These are phyloP conservation scores for Arabis hirsuta DNA, from an alignment of 345 rosid species.

Conservation along the genomic window DNA sequence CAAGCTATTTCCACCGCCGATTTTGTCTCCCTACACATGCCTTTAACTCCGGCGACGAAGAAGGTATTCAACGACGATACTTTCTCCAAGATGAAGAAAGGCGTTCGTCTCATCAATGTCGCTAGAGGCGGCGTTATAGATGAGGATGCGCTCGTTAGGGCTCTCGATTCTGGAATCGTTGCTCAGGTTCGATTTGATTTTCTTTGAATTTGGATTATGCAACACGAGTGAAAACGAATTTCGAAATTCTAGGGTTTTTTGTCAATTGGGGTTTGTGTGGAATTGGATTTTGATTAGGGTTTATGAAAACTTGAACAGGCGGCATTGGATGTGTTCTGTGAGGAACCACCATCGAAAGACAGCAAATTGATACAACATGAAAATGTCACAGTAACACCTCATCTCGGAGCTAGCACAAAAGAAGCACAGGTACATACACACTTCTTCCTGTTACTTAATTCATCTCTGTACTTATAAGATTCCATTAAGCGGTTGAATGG, in stretches of 20 bases:
- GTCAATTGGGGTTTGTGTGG: background rate
- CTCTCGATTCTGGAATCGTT: slow-evolving; percentile 68
- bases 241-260: background rate
- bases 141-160: slow-evolving; percentile 75
- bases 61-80: slow-evolving; percentile 69
- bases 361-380: slow-evolving; percentile 69
- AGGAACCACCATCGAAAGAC: slow-evolving; percentile 70
- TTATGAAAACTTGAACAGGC: slow-evolving; percentile 48
- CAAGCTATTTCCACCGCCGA: slow-evolving; percentile 74
- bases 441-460: background rate
- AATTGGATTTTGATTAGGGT: background rate
- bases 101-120: slow-evolving; percentile 78
- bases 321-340: slow-evolving; percentile 79
- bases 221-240: no score
- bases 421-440: slow-evolving; percentile 69
- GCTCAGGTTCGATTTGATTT: slow-evolving; percentile 57
- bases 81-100: slow-evolving; percentile 74
- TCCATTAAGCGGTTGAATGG: background rate
- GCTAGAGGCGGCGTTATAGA: slow-evolving; percentile 94
- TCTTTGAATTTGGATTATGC: no score
- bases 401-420: slow-evolving; percentile 91
- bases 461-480: background rate
- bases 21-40: slow-evolving; percentile 86
- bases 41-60: slow-evolving; percentile 63
- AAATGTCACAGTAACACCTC: slow-evolving; percentile 81